phyloP scores from a whole-genome alignment of 1,284 basidiomycete species.

The Cryptococcus sp. region DNA sequence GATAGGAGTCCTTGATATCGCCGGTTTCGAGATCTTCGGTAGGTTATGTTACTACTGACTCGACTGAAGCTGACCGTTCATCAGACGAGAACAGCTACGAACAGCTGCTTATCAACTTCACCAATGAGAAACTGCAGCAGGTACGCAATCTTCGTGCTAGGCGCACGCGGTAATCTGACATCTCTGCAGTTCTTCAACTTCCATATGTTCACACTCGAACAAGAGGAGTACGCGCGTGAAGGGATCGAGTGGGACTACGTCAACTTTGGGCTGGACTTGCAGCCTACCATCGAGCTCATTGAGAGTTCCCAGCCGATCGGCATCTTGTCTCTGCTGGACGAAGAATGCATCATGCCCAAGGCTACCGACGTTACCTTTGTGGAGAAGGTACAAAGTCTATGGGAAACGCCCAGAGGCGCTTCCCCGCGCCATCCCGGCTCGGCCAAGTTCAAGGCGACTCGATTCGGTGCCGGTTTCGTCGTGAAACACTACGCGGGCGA shows the following conservation, averaged over 20 bases:
- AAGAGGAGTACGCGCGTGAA: constrained; percentile 97
- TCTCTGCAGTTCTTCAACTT: constrained; percentile 82
- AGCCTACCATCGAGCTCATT: constrained; percentile 98
- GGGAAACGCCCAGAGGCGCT: constrained; percentile 43
- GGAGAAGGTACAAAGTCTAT: constrained; percentile 67
- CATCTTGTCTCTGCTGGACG: constrained; percentile 90
- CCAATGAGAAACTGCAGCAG: constrained; percentile 95
- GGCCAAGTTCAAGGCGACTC: constrained; percentile 79
- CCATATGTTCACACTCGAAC: constrained; percentile 99
- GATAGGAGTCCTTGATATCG: constrained; percentile 98
- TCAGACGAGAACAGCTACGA: constrained; percentile 79
- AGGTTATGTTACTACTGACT: constrained; percentile 2
- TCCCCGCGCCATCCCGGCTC: constrained; percentile 64
- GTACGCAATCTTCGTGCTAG: constrained; percentile 13
- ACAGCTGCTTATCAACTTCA: constrained; percentile 98
- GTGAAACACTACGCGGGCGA: constrained; percentile 96
- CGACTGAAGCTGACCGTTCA: constrained; percentile 1
- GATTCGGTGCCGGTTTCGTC: constrained; percentile 93
- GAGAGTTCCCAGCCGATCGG: constrained; percentile 76
- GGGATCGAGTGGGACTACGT: constrained; percentile 98
- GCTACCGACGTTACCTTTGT: constrained; percentile 95
- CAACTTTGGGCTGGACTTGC: constrained; percentile 96
- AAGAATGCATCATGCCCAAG: constrained; percentile 99
- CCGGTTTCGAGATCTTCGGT: constrained; percentile 90
- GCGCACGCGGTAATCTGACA: not conserved